Evolutionary conservation across 2,329 filamentous ascomycete species (phyloP), one percentile per base, ranked within the genome.

Genomic region (Aspergillus japonicus): DNA sequence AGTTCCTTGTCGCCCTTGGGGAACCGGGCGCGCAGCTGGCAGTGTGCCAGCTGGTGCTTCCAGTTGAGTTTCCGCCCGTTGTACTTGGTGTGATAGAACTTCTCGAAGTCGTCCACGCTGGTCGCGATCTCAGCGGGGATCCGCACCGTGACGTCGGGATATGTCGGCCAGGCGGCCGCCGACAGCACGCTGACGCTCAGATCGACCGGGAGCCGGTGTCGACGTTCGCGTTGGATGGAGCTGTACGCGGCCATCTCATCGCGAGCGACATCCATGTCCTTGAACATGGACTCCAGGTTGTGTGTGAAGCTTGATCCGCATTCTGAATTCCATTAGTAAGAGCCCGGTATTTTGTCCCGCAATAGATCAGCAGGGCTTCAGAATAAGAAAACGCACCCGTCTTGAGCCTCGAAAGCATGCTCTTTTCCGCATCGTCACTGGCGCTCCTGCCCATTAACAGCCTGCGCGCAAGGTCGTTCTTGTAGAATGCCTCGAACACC

Each of bases 271-370:
- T 97, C 93, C 75, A 98, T 92, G 71, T 99, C 95, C 75, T 96
- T 96, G 81, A 99, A 99, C 95, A 99, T 99, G 63, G 94, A 91
- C 77, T 99, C 96, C 0, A 99, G 82, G 70, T 99, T 99, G 72
- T 96, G 93, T 0, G 95, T 99, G 73, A 99, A 98, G 67, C 87
- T 90, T 14, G 91, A 89, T 44, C 95, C 95, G 72, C 95, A 99
- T 80, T 99, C 95, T 78, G 60, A 5, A 33, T 10, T 8, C 4
- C 11, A 8, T 44, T 19, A 19, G 39, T 7, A 44, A 5, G 39
- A 16, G 39, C 7, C 3, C 11, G 2, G 16, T 12, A 16, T 16
- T 26, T 16, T 14, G 21, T 66, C 35, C 65, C 26, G 26, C 26
- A 29, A 62, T 21, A 33, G n/a, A 35, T 3, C n/a, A 5, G 26